Evolutionary conservation across 1,284 basidiomycete species (phyloP), one percentile per base, ranked within the genome.

Genomic region (Fomes fomentarius): DNA sequence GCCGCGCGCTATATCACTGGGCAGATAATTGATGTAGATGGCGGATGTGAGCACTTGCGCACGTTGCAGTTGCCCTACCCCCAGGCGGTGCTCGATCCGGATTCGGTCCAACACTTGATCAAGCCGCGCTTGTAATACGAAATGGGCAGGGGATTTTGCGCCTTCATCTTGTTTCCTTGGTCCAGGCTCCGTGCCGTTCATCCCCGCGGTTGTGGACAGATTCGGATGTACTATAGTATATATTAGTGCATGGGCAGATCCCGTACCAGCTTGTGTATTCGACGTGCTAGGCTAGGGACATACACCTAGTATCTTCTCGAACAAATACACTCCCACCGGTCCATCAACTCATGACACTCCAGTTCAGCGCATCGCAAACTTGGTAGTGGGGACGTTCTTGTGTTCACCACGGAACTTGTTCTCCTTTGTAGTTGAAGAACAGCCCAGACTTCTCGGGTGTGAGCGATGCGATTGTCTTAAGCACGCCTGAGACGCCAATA

Each of bases 1-100:
- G 94, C 94, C 0, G 94, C 93, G 2, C 78, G 78, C 15, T 96
- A 83, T 71, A 83, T 96, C 53, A 90, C 89, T 0, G 94, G 93
- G 1, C 84, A 90, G 63, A 69, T 87, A 28, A 63, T 92, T 38
- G 76, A 78, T 21, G 83, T 91, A 15, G 89, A 91, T 62, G 90
- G 90, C 44, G 88, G 79, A 5, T 66, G 53, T 40, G 82, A 87
- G 66, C 83, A 89, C 63, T 53, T 89, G 26, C 74, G 83, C 38
- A 63, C 67, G 2, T 60, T 69, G 1, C 65, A 74, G 49, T 58
- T 91, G 37, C 87, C 88, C 22, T 91, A 91, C 67, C 90, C 89
- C 2, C 69, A 81, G 52, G 67, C 78, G 4, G 81, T 91, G 24
- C 75, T 92, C 19, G 81, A 91, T 62, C 85, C 87, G 2, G 70